phyloP scores from a whole-genome alignment of 129 eudicot genomes.

The Centaurea solstitialis region DNA sequence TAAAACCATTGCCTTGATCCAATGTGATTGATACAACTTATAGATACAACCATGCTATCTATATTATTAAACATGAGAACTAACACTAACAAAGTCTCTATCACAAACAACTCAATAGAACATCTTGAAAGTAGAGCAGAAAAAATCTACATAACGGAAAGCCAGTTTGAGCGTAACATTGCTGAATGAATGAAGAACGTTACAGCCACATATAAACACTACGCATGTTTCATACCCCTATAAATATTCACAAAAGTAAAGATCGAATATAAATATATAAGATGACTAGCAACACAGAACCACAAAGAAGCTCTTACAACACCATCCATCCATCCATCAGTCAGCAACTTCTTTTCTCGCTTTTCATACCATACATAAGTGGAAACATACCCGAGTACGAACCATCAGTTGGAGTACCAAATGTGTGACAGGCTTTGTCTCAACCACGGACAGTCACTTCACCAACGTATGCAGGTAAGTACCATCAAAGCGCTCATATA shows the following conservation, averaged over 20 bases:
- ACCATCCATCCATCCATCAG: constrained; percentile 17
- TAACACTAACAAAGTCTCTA: background rate
- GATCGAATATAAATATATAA: constrained; percentile 17
- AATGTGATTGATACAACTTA: background rate
- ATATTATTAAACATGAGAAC: background rate
- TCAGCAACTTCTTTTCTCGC: constrained; percentile 14
- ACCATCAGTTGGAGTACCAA: constrained; percentile 18
- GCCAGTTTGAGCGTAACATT: constrained; percentile 33
- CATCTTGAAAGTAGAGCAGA: background rate
- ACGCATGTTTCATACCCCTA: constrained; percentile 39
- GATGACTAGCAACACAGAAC: constrained; percentile 33
- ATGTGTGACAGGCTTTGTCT: background rate
- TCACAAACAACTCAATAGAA: background rate
- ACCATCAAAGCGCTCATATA: constrained; percentile 20
- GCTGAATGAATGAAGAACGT: constrained; percentile 34
- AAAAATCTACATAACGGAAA: background rate
- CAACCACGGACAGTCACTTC: constrained; percentile 15
- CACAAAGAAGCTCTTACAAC: constrained; percentile 38
- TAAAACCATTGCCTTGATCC: background rate
- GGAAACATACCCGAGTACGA: constrained; percentile 19
- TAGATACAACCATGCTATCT: background rate
- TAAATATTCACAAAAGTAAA: constrained; percentile 52
- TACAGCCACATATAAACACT: constrained; percentile 34
- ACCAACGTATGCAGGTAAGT: constrained; percentile 17
- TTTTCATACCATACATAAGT: constrained; percentile 16